phyloP scores from a whole-genome alignment of 129 eudicot genomes.

The Tagetes patula region DNA sequence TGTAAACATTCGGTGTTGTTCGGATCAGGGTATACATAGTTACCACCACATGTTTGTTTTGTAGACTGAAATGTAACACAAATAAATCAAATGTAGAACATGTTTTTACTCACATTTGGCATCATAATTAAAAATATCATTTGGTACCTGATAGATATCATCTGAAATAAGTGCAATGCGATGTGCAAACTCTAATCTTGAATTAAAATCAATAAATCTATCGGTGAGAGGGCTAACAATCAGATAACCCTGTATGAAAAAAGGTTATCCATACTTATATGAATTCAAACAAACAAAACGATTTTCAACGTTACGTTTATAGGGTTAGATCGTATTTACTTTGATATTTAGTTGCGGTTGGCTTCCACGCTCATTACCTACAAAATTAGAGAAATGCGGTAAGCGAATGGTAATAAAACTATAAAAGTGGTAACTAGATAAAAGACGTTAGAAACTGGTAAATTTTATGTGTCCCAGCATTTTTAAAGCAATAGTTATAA shows the following conservation, averaged over 20 bases:
- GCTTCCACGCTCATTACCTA: not conserved
- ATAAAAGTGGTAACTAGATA: no score
- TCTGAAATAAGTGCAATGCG: not conserved
- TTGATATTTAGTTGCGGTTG: not conserved
- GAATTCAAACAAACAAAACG: not conserved
- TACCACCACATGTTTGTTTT: slow-evolving; percentile 17
- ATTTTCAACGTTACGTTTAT: not conserved
- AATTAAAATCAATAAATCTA: not conserved
- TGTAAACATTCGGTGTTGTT: slow-evolving; percentile 16
- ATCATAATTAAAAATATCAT: not conserved
- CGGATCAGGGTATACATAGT: slow-evolving; percentile 18
- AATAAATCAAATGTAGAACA: not conserved
- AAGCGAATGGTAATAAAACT: not conserved
- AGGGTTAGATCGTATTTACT: not conserved
- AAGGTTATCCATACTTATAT: not conserved
- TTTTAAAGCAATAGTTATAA: no score
- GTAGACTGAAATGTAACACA: slow-evolving; percentile 22
- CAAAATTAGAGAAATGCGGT: not conserved
- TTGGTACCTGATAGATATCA: not conserved
- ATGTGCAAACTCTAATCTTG: slow-evolving; percentile 7
- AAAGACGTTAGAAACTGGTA: no score
- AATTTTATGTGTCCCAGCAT: no score
- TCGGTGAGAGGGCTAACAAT: slow-evolving; percentile 3
- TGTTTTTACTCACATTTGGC: not conserved
- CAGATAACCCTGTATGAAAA: not conserved